These are phyloP conservation scores for Aspergillus oerlinghausenensis DNA, from an alignment of 2,329 filamentous ascomycete species.

Conservation along the genomic window DNA sequence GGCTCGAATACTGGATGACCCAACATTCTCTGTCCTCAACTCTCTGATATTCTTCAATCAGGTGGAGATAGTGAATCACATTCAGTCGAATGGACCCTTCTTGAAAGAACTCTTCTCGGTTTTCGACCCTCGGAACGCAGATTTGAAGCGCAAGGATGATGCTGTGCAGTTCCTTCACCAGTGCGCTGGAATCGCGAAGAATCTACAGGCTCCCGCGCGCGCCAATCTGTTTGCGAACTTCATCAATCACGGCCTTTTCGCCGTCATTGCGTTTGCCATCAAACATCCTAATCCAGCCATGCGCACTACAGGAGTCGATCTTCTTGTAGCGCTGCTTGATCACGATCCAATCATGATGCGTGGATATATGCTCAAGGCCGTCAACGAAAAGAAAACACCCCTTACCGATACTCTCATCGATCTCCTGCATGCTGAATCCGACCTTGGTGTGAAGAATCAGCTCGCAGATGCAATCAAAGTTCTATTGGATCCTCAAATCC, in stretches of 20 bases:
- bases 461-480: conserved; percentile 94
- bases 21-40: conserved; percentile 95
- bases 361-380: conserved; percentile 84
- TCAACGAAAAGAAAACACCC: conserved; percentile 78
- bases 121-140: conserved; percentile 62
- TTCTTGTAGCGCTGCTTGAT: conserved; percentile 89
- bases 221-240: conserved; percentile 86
- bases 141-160: conserved; percentile 77
- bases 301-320: conserved; percentile 87
- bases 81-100: conserved; percentile 77
- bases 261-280: conserved; percentile 87
- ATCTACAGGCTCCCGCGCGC: conserved; percentile 76
- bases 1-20: conserved; percentile 91
- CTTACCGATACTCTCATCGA: conserved; percentile 92
- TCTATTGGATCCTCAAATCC: conserved; percentile 69
- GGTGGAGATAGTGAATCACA: conserved; percentile 91
- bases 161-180: conserved; percentile 96
- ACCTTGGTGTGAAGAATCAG: conserved; percentile 91
- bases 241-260: conserved; percentile 77
- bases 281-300: conserved; percentile 79
- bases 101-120: conserved; percentile 83
- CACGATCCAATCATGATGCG: conserved; percentile 94
- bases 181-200: conserved; percentile 91
- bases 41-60: conserved; percentile 99
- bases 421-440: conserved; percentile 81